A percentile compares a stretch with the other conserved stretches of the same genome.
Conservation (phyloP, 2,329 filamentous ascomycete species). For the Trichoderma atrobrunneum region DNA sequence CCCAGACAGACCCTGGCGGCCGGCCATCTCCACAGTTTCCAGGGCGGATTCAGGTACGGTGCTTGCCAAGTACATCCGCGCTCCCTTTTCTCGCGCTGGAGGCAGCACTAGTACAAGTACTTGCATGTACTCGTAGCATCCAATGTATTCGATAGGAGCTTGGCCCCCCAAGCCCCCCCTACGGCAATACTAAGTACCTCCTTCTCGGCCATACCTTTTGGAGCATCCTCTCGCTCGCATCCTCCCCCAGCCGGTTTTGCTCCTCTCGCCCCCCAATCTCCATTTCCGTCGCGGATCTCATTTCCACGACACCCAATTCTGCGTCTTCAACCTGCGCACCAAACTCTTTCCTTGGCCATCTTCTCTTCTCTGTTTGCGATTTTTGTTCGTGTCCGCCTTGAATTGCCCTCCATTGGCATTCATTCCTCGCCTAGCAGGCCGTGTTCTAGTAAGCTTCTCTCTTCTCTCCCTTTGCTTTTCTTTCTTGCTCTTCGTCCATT, state of each 20-base stretch:
- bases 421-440: slow-evolving; percentile 21
- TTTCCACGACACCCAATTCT: slow-evolving; percentile 20
- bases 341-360: slow-evolving; percentile 21
- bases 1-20: neutral
- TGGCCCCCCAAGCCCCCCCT: neutral
- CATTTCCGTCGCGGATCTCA: slow-evolving; percentile 21
- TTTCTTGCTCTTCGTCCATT: neutral
- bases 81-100: slow-evolving; percentile 12
- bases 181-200: slow-evolving; percentile 14
- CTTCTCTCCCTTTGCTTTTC: neutral
- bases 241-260: slow-evolving; percentile 18
- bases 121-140: neutral
- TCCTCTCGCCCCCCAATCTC: slow-evolving; percentile 19
- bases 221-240: slow-evolving; percentile 7
- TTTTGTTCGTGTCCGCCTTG: slow-evolving; percentile 22
- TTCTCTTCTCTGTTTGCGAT: slow-evolving; percentile 21
- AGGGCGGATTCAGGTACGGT: slow-evolving; percentile 16
- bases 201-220: slow-evolving; percentile 14
- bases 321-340: slow-evolving; percentile 18
- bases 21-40: slow-evolving; percentile 12
- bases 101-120: slow-evolving; percentile 11
- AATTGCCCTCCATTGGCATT: slow-evolving; percentile 21
- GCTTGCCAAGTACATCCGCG: slow-evolving; percentile 9
- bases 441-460: slow-evolving; percentile 7
- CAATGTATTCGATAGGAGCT: neutral